A percentile compares a stretch with the other conserved stretches of the same genome.
phyloP scores from a whole-genome alignment of 2,329 filamentous ascomycete species.

The Blastomyces emzantsi region DNA sequence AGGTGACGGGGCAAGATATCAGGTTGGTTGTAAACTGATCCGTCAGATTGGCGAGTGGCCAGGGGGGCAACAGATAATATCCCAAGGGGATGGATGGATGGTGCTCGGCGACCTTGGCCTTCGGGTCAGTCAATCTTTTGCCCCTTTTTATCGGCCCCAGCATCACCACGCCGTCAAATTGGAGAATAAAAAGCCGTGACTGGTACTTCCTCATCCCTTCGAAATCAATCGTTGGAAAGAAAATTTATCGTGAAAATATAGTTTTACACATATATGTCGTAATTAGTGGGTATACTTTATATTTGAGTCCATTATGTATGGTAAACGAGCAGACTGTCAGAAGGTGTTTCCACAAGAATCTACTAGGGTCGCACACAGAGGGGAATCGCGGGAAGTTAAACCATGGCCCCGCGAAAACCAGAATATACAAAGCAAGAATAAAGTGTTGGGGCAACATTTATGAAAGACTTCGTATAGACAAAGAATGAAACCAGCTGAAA shows the following conservation, averaged over 20 bases:
- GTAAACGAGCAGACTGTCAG: neutral
- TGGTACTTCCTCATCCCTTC: neutral
- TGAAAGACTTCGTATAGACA: neutral
- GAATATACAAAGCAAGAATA: neutral
- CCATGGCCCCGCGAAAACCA: neutral
- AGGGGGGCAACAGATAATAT: neutral
- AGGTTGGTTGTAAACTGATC: constrained; percentile 2
- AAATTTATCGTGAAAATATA: neutral
- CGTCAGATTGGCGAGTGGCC: neutral
- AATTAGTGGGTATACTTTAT: neutral
- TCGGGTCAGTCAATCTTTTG: neutral
- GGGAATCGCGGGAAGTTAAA: neutral
- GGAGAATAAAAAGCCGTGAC: neutral
- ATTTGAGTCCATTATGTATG: neutral
- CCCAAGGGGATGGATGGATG: neutral
- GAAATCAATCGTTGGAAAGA: neutral
- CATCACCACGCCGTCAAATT: neutral
- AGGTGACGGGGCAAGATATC: constrained; percentile 2
- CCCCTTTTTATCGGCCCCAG: neutral
- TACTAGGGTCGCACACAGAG: neutral
- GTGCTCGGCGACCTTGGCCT: neutral
- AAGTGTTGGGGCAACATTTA: neutral
- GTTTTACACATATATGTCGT: neutral
- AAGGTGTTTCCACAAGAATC: neutral
- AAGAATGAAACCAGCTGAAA: constrained; percentile 2